Evolutionary conservation across 495 filamentous ascomycete genomes (phyloP).

Genomic region (Penicillium ucsense): DNA sequence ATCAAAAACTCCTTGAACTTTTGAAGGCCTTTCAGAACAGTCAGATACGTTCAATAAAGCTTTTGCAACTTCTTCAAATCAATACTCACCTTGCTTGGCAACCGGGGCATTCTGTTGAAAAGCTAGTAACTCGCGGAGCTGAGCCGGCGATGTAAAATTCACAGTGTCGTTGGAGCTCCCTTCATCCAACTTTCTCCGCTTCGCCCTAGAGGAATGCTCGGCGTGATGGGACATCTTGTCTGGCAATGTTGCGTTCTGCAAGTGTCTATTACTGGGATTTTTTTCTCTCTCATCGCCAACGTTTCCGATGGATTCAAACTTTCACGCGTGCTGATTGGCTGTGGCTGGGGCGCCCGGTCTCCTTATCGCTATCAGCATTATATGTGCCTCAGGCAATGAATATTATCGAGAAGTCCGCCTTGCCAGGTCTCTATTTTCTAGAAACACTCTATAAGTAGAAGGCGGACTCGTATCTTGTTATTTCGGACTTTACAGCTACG

Average conservation of each 20-base stretch:
- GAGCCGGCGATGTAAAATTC: constrained; percentile 41
- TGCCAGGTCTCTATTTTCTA: too few species aligned
- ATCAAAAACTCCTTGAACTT: constrained; percentile 70
- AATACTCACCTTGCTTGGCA: constrained; percentile 53
- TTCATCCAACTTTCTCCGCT: constrained; percentile 36
- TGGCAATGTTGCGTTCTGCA: constrained; percentile 3
- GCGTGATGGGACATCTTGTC: constrained; percentile 15
- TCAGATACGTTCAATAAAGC: not conserved
- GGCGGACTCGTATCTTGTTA: too few species aligned
- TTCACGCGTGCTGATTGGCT: constrained; percentile 15
- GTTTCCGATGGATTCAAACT: constrained; percentile 21
- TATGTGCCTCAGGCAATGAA: too few species aligned
- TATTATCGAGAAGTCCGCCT: too few species aligned
- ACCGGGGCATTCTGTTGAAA: constrained; percentile 54
- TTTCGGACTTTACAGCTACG: too few species aligned
- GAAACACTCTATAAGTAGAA: too few species aligned
- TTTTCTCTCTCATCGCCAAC: constrained; percentile 12
- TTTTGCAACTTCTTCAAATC: not conserved
- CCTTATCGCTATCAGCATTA: too few species aligned
- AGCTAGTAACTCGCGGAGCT: constrained; percentile 52
- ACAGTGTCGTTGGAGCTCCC: constrained; percentile 33
- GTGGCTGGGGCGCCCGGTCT: not conserved
- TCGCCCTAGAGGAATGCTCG: constrained; percentile 22
- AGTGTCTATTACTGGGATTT: constrained; percentile 6
- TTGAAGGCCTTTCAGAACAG: constrained; percentile 45